Evolutionary conservation across 768 basidiomycete species (phyloP).

Genomic region (Hygrocybe punicea): DNA sequence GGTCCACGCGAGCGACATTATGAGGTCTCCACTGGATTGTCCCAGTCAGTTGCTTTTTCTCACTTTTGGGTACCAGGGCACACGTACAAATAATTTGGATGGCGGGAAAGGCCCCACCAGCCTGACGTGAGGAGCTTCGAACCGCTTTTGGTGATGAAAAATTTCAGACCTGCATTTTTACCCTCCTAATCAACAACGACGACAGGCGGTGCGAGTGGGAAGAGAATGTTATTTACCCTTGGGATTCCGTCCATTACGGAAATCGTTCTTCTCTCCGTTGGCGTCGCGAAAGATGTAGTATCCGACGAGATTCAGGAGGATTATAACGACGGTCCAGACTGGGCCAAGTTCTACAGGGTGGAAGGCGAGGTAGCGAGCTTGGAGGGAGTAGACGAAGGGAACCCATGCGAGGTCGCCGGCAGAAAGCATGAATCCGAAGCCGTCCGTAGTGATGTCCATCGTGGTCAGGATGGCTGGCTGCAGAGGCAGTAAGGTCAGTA

Average conservation of each 20-base stretch:
- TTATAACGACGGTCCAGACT: slow-evolving; percentile 51
- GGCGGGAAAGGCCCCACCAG: slow-evolving; percentile 95
- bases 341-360: slow-evolving; percentile 74
- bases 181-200: background rate
- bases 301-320: slow-evolving; percentile 65
- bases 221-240: slow-evolving; percentile 60
- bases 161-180: slow-evolving; percentile 59
- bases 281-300: slow-evolving; percentile 88
- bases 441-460: slow-evolving; percentile 97
- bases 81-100: slow-evolving; percentile 85
- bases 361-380: slow-evolving; percentile 95
- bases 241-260: slow-evolving; percentile 88
- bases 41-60: background rate
- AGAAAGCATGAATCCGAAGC: slow-evolving; percentile 97
- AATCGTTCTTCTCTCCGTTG: slow-evolving; percentile 94
- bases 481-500: background rate
- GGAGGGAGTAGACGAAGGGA: slow-evolving; percentile 89
- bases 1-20: slow-evolving; percentile 93
- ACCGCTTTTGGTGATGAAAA: slow-evolving; percentile 77
- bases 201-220: background rate
- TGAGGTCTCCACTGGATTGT: slow-evolving; percentile 63
- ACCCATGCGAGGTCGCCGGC: slow-evolving; percentile 93
- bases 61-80: background rate
- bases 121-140: slow-evolving; percentile 90
- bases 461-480: slow-evolving; percentile 87